Evolutionary conservation across 805 yeast species (phyloP).

Genomic region (Pichia eremophila): DNA sequence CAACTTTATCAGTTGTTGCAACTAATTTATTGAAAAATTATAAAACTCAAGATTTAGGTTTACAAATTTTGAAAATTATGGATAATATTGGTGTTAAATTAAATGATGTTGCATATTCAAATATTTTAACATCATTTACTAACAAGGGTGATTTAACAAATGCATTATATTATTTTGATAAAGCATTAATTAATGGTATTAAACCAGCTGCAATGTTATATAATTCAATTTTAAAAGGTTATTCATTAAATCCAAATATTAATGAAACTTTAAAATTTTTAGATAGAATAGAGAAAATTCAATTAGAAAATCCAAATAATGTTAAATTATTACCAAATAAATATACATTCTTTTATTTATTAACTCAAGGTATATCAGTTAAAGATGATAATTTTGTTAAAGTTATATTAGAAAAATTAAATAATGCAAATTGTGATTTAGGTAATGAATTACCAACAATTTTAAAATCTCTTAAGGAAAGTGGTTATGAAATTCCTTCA

Average conservation of each 20-base stretch:
- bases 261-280: conserved; percentile 34
- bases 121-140: conserved; percentile 40
- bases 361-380: conserved; percentile 29
- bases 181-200: conserved; percentile 27
- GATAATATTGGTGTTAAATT: conserved; percentile 23
- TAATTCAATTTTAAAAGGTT: conserved; percentile 42
- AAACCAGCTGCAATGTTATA: conserved; percentile 30
- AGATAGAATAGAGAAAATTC: conserved; percentile 22
- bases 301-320: conserved; percentile 10
- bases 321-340: conserved; percentile 32
- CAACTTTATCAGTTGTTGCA: conserved; percentile 43
- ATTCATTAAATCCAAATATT: conserved; percentile 27
- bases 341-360: conserved; percentile 40
- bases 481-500: conserved; percentile 17
- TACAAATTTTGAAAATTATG: conserved; percentile 37
- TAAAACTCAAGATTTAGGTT: conserved; percentile 41
- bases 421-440: conserved; percentile 21
- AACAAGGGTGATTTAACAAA: conserved; percentile 30
- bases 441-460: conserved; percentile 34
- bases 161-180: conserved; percentile 34
- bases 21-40: conserved; percentile 42
- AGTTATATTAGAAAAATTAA: conserved; percentile 31
- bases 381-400: conserved; percentile 27
- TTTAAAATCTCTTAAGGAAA: conserved; percentile 16
- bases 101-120: conserved; percentile 32